Base-by-base conservation (phyloP, 2,329 filamentous ascomycete species). In the Phaeosphaeria sp. region DNA sequence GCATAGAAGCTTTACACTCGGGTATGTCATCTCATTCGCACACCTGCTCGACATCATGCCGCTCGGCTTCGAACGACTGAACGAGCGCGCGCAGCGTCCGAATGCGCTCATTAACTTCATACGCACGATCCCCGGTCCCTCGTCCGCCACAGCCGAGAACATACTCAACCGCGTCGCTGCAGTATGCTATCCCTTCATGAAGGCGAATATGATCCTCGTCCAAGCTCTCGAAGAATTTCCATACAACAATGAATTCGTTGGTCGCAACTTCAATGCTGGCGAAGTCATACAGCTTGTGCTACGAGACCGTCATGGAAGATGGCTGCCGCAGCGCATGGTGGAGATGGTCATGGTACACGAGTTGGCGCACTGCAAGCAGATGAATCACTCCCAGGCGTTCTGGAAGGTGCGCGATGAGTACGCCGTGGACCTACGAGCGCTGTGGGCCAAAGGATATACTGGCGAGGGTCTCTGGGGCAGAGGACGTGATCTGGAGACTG, bases 271-370 rank as follows among this genome's bases (percentile, higher is more conserved):
- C 82, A 96, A 96, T 66, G 90, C 89, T 7, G 93, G 92, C 33
- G 92, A 96, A 74, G 89, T 94, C 36, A 87, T 96, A 50, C 92
- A 96, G 77, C 84, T 96, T 1, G 92, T 96, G 1, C 84, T 96
- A 24, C 89, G 89, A 66, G 87, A 90, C 0, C 84, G 83, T 0
- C 81, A 84, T 80, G 82, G 82, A 7, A 66, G 75, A 57, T 96
- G 92, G 92, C 81, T 96, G 21, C 90, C 91, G 0, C 93, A 95
- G 71, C 83, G 87, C 60, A 92, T 93, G 71, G 91, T 96, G 17
- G 91, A 95, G 77, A 94, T 95, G 91, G 91, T 96, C 64, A 96
- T 96, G 92, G 93, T 96, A 87, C 92, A 96, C 74, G 91, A 95
- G 71, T 81, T 96, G 27, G 92, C 92, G 2, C 92, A 96, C 75